These are phyloP conservation scores for Musa beccarii DNA, from an alignment of 176 grass and related monocot genomes.

Conservation along the genomic window DNA sequence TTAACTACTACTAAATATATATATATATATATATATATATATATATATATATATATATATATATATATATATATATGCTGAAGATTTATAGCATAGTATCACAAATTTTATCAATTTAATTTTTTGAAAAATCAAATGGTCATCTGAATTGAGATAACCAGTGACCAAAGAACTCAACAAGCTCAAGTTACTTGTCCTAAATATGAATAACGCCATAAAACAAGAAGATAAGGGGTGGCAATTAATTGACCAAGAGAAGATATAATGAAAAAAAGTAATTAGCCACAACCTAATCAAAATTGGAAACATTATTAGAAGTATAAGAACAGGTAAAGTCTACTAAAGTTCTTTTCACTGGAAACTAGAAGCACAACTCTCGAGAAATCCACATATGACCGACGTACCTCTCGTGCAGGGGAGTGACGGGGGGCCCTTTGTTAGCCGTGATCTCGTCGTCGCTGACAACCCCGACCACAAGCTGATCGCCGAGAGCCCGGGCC, in stretches of 20 bases:
- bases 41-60: too few species aligned
- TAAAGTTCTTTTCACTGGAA: neutral
- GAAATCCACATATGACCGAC: neutral
- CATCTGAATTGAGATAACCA: neutral
- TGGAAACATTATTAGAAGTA: neutral
- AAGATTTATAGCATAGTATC: too few species aligned
- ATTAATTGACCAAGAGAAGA: slow-evolving; percentile 3
- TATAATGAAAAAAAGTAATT: neutral
- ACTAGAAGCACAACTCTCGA: neutral
- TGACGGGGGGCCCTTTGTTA: slow-evolving; percentile 78
- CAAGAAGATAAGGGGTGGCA: neutral
- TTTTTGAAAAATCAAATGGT: neutral
- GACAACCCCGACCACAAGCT: slow-evolving; percentile 71
- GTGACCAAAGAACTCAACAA: neutral
- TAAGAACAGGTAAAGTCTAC: neutral
- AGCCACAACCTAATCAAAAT: neutral
- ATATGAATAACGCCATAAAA: neutral
- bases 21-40: too few species aligned
- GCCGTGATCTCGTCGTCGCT: slow-evolving; percentile 69
- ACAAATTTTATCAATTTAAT: too few species aligned
- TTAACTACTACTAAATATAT: too few species aligned
- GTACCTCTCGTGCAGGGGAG: slow-evolving; percentile 67
- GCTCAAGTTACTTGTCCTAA: neutral
- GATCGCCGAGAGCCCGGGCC: slow-evolving; percentile 64
- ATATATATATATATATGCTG: too few species aligned